Evolutionary conservation across 2,329 filamentous ascomycete genomes (phyloP).

Genomic region (Claviceps quebecensis): DNA sequence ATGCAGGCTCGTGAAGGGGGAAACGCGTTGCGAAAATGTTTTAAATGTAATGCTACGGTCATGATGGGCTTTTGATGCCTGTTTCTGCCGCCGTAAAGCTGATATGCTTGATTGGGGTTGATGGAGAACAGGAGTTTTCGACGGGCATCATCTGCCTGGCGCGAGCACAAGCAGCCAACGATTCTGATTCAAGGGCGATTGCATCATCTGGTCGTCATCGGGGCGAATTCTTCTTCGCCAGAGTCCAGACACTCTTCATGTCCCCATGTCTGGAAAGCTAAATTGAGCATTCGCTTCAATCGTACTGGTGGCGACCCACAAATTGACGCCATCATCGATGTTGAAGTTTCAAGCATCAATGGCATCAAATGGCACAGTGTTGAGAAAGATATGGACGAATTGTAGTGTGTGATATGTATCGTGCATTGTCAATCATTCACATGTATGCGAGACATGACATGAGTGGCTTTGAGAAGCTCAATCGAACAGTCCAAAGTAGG

Average conservation of each 20-base stretch:
- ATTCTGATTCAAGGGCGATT: not conserved
- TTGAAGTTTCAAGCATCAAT: not conserved
- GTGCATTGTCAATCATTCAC: no score
- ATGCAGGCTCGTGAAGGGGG: not conserved
- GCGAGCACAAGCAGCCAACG: not conserved
- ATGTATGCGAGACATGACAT: no score
- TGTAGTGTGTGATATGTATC: no score
- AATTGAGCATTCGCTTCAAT: not conserved
- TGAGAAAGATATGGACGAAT: no score
- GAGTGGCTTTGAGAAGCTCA: no score
- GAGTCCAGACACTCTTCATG: not conserved
- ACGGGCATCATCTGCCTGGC: not conserved
- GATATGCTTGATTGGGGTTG: not conserved
- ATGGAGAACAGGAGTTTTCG: not conserved
- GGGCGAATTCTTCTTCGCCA: not conserved
- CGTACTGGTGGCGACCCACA: not conserved
- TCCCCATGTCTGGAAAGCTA: not conserved
- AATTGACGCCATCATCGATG: constrained; percentile 2
- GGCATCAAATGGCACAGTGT: no score
- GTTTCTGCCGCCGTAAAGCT: not conserved
- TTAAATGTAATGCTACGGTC: not conserved
- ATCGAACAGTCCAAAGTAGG: no score
- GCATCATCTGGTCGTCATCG: constrained; percentile 1
- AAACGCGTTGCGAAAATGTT: not conserved
- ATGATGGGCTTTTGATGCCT: not conserved